Evolutionary conservation across 345 rosid genomes (phyloP).

Genomic region (Eucalyptus coolabah): DNA sequence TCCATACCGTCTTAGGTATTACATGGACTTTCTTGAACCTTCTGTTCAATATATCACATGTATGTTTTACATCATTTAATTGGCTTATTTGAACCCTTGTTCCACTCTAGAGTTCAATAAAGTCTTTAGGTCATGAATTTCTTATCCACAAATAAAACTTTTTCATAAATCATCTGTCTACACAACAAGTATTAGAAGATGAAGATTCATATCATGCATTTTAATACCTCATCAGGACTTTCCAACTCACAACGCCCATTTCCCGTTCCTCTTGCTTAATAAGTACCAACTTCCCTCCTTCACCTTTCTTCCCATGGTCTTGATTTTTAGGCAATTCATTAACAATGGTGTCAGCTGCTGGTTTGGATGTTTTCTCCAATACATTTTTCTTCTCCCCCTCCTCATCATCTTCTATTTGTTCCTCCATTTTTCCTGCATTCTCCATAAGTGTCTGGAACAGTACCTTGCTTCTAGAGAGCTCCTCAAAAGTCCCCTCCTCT

Average conservation of each 20-base stretch:
- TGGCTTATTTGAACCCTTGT: not conserved
- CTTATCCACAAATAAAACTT: not conserved
- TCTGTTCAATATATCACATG: not conserved
- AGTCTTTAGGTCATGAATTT: not conserved
- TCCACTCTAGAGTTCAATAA: not conserved
- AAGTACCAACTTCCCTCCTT: constrained; percentile 58
- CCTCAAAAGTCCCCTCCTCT: constrained; percentile 87
- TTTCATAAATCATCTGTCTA: not conserved
- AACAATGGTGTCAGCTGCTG: constrained; percentile 16
- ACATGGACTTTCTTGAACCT: not conserved
- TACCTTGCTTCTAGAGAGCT: constrained; percentile 54
- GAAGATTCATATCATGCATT: not conserved
- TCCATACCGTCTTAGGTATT: not conserved
- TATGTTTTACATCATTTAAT: not conserved
- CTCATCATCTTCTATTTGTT: constrained; percentile 19
- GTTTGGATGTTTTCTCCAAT: constrained; percentile 20
- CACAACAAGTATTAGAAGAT: not conserved
- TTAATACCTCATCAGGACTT: constrained; percentile 66
- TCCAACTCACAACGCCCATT: constrained; percentile 83
- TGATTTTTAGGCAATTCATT: constrained; percentile 3
- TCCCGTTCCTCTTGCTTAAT: constrained; percentile 94
- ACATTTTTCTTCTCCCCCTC: constrained; percentile 7
- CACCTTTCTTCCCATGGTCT: constrained; percentile 21
- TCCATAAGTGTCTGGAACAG: constrained; percentile 83
- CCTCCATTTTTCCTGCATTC: constrained; percentile 94